Evolutionary conservation across 441 rosid species (phyloP).

Genomic region (Dalechampia spathulata): DNA sequence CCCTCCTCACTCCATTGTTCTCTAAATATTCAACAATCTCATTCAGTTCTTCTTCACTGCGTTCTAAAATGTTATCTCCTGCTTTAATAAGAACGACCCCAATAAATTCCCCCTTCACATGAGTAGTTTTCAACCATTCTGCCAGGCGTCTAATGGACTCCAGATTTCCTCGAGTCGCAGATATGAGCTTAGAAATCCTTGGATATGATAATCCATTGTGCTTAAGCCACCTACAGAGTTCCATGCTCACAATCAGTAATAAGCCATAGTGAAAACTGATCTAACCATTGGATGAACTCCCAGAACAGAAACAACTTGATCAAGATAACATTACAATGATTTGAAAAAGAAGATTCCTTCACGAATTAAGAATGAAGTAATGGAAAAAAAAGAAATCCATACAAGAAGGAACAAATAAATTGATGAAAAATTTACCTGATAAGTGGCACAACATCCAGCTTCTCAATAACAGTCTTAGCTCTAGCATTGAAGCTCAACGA

Average conservation of each 20-base stretch:
- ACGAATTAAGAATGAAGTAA: no score
- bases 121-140: constrained; percentile 70
- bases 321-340: neutral
- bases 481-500: constrained; percentile 46
- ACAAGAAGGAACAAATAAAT: no score
- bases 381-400: no score
- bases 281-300: no score
- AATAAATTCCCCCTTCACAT: constrained; percentile 67
- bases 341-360: no score
- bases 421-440: constrained; percentile 37
- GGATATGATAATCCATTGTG: constrained; percentile 65
- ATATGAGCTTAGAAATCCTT: constrained; percentile 66
- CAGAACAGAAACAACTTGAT: no score
- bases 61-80: constrained; percentile 55
- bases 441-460: constrained; percentile 60
- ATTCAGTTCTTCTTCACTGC: constrained; percentile 40
- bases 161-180: constrained; percentile 59
- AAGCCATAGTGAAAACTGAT: neutral
- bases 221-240: constrained; percentile 76
- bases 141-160: constrained; percentile 48
- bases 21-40: constrained; percentile 66
- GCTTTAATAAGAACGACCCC: constrained; percentile 60
- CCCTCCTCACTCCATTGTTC: constrained; percentile 68
- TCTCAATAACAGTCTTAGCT: constrained; percentile 49
- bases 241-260: constrained; percentile 17